A percentile compares a stretch with the other conserved stretches of the same genome.
phyloP scores from a whole-genome alignment of 2,329 filamentous ascomycete species.

The Stromatinia cepivora region DNA sequence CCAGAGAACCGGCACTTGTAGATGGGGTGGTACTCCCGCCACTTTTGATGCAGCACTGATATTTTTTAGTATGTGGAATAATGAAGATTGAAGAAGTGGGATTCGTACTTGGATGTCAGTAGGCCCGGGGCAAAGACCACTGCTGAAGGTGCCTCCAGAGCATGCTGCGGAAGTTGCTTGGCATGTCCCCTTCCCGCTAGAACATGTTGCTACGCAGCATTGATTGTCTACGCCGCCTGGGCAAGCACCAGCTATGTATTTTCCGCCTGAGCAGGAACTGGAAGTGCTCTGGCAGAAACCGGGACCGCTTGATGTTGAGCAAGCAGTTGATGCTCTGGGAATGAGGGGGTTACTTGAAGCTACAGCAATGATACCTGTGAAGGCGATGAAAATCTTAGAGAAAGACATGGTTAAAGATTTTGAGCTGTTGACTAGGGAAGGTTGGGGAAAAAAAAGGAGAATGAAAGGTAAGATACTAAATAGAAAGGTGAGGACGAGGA shows the following conservation, averaged over 20 bases:
- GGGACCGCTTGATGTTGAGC: constrained; percentile 24
- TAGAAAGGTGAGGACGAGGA: not conserved
- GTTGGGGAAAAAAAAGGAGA: not conserved
- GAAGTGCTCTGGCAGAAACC: constrained; percentile 28
- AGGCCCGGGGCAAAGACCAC: constrained; percentile 29
- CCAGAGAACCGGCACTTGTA: constrained; percentile 17
- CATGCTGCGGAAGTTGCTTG: constrained; percentile 26
- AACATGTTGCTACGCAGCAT: constrained; percentile 31
- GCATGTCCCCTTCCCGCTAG: constrained; percentile 25
- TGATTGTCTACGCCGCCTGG: constrained; percentile 29
- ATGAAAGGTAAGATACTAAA: not conserved
- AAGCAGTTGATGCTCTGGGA: constrained; percentile 25
- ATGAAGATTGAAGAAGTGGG: too few species aligned
- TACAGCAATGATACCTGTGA: constrained; percentile 2
- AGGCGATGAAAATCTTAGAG: not conserved
- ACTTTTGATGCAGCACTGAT: constrained; percentile 29
- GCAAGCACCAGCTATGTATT: constrained; percentile 26
- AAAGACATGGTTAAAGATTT: not conserved
- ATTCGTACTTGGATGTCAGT: constrained; percentile 25
- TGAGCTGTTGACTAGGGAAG: too few species aligned
- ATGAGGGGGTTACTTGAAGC: constrained; percentile 10
- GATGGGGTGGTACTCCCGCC: constrained; percentile 4
- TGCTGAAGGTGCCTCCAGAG: constrained; percentile 23
- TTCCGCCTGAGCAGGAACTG: constrained; percentile 25
- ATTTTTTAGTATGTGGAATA: not conserved